These are phyloP conservation scores for Bipolaris oryzae DNA, from an alignment of 2,329 filamentous ascomycete species.

Conservation along the genomic window DNA sequence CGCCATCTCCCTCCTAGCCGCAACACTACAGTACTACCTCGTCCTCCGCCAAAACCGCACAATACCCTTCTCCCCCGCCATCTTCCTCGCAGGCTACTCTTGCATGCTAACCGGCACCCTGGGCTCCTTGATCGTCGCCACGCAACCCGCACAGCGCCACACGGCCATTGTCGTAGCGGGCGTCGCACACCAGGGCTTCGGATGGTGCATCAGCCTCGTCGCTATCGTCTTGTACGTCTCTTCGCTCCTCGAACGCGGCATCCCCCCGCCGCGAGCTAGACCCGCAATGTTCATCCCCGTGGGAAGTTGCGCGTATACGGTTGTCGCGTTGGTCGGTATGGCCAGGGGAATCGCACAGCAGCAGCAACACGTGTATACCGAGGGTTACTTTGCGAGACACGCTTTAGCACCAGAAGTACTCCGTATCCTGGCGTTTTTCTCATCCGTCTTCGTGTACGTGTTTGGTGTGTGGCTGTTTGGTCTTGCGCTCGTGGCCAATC, in stretches of 20 bases:
- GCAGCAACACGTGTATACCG: slow-evolving; percentile 25
- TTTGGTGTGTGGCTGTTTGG: slow-evolving; percentile 62
- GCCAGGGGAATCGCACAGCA: slow-evolving; percentile 55
- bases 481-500: slow-evolving; percentile 41
- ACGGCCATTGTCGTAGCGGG: slow-evolving; percentile 69
- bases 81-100: slow-evolving; percentile 72
- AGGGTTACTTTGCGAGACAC: slow-evolving; percentile 33
- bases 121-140: slow-evolving; percentile 65
- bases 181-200: slow-evolving; percentile 70
- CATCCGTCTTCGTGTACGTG: slow-evolving; percentile 66
- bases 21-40: slow-evolving; percentile 60
- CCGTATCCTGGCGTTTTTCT: slow-evolving; percentile 50
- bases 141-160: slow-evolving; percentile 61
- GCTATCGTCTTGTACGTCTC: slow-evolving; percentile 73
- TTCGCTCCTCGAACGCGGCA: slow-evolving; percentile 66
- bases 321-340: slow-evolving; percentile 72
- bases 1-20: slow-evolving; percentile 40
- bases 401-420: slow-evolving; percentile 38
- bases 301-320: slow-evolving; percentile 71
- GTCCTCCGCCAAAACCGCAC: slow-evolving; percentile 66
- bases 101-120: slow-evolving; percentile 74
- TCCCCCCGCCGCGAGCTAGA: slow-evolving; percentile 65
- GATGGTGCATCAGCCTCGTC: slow-evolving; percentile 67
- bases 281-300: slow-evolving; percentile 76
- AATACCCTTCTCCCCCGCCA: slow-evolving; percentile 71